A percentile compares a stretch with the other conserved stretches of the same genome.
Evolutionary conservation across 306 rosid species (phyloP).

Genomic region (Prunus davidiana): DNA sequence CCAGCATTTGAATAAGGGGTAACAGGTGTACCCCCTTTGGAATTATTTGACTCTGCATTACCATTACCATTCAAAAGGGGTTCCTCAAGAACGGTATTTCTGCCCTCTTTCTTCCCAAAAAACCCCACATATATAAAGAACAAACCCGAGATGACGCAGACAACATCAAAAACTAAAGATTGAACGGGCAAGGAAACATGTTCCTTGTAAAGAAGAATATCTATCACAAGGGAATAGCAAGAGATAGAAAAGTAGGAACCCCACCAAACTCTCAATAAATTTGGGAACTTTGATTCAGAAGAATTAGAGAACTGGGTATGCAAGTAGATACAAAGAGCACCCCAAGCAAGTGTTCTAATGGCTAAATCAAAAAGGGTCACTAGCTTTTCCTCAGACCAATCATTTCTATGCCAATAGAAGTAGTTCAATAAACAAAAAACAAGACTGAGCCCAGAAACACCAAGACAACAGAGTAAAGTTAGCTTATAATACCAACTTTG

Average conservation of each 20-base stretch:
- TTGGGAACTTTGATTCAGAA: slow-evolving; percentile 20
- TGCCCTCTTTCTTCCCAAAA: slow-evolving; percentile 32
- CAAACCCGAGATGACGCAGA: slow-evolving; percentile 40
- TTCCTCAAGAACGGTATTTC: slow-evolving; percentile 44
- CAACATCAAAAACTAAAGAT: slow-evolving; percentile 42
- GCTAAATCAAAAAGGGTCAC: slow-evolving; percentile 45
- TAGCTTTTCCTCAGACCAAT: slow-evolving; percentile 36
- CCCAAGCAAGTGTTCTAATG: slow-evolving; percentile 48
- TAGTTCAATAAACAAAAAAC: slow-evolving; percentile 40
- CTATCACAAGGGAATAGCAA: slow-evolving; percentile 41
- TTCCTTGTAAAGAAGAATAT: slow-evolving; percentile 33
- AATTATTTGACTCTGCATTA: slow-evolving; percentile 26
- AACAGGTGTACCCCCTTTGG: slow-evolving; percentile 30
- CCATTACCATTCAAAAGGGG: slow-evolving; percentile 60
- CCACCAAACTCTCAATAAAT: slow-evolving; percentile 53
- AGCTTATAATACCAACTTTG: slow-evolving; percentile 23
- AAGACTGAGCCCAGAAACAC: slow-evolving; percentile 35
- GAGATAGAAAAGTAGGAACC: slow-evolving; percentile 45
- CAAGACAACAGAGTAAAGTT: slow-evolving; percentile 23
- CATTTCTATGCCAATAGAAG: slow-evolving; percentile 42
- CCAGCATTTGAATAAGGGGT: slow-evolving; percentile 60
- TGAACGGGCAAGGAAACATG: slow-evolving; percentile 30
- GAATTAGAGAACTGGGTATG: slow-evolving; percentile 18
- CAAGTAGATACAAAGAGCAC: slow-evolving; percentile 37
- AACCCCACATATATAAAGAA: slow-evolving; percentile 41